Base-by-base conservation (phyloP, 192 early-diverging fungal species). In the Glomus cerebriforme region DNA sequence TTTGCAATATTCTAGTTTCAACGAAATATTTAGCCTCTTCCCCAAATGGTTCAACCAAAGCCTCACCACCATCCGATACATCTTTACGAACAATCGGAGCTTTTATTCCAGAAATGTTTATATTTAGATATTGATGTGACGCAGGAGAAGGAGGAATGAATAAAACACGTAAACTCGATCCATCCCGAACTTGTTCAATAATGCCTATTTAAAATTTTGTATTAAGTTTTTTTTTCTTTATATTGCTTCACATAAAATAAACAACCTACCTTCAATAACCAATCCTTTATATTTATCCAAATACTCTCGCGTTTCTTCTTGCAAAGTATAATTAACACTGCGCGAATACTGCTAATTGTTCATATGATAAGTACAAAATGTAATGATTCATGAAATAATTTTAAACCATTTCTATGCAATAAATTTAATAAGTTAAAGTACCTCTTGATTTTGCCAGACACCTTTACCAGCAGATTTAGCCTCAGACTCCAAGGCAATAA, bases 141-240 rank as follows among this genome's bases (percentile, higher is more conserved):
- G 81, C 78, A n/a, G 63, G 54, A 54, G 88, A 81, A 8, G 89
- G 88, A 37, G 94, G 79, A 71, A 92, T 82, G 60, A 96, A 82
- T 54, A 89, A 86, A 6, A 96, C 91, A 19, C 96, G 92, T 70
- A 92, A 88, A 19, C 94, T 95, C 7, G 94, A 89, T 6, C 91
- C 98, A 80, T 98, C 96, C 60, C 96, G 95, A n/a, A 98, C 92
- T 83, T 95, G 95, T 83, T 99, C 98, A 80, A 99, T 86, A 29
- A 97, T 92, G 34, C 93, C 96, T 89, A 54, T 39, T 13, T 54
- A 1, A 67, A 35, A 37, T 0, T 67, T 29, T 13, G 6, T 29
- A 34, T 31, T 13, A 67, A 67, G 1, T 43, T 43, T 1, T 43
- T n/a, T n/a, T 43, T 12, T 2, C 9, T 39, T 39, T 3, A 0